Base-by-base conservation (phyloP, 805 yeast species). In the Starmerella geochares region DNA sequence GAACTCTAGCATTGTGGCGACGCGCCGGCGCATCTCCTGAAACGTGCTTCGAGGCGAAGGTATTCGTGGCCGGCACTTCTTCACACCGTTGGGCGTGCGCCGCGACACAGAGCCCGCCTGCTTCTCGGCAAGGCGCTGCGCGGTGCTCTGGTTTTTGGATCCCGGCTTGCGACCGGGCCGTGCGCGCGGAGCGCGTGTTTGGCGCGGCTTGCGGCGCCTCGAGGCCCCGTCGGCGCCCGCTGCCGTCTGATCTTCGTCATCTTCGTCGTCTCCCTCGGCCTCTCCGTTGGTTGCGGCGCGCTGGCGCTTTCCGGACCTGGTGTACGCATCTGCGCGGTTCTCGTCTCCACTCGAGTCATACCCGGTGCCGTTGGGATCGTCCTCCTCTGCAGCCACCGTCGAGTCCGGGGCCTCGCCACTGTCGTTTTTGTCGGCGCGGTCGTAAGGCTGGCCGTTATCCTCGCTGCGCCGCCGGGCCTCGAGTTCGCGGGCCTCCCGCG, bases 1-100 rank as follows among this genome's bases (percentile, higher is more conserved):
- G 73, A 88, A 92, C 66, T 92, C 97, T 58, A 90, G 68, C 19
- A 90, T 90, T 1, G 96, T 94, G 2, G 86, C 82, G 1, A 87
- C 83, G 52, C 98, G 75, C 60, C 86, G 79, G 50, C 87, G 76
- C 85, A 90, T 82, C 64, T 90, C 98, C 58, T 77, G 75, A 53
- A 88, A 65, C 3, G 87, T 76, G 3, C 84, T 77, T 48, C 86
- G 76, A 19, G 80, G 79, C 51, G 81, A 81, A 6, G 95, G 96
- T 39, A 79, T 70, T 49, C 95, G 76, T 13, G 97, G 96, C 58
- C 52, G 51, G 48, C 59, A 44, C 42, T 49, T 45, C 32, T 47
- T 35, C 10, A n/a, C 42, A 9, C 51, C 47, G 25, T 28, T 29
- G 3, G 43, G 38, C 24, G 48, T 47, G 10, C 54, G 32, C 13